Percentiles rank a stretch among this genome's conserved stretches.
These are phyloP conservation scores for Trypanosoma cruzi DNA, from an alignment of 208 protist species.

Conservation along the genomic window DNA sequence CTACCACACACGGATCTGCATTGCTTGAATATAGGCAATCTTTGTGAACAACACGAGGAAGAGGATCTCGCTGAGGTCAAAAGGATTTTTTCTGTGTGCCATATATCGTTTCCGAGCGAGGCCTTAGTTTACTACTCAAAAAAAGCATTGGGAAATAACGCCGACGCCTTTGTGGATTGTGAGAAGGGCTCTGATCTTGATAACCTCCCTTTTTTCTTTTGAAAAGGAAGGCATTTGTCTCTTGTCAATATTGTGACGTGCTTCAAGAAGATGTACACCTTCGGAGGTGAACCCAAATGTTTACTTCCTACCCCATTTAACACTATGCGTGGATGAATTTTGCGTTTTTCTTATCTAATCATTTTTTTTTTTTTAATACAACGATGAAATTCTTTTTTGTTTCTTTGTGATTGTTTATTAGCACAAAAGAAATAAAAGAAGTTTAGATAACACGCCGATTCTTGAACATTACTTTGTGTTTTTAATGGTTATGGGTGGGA, in stretches of 20 bases:
- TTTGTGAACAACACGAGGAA: slow-evolving; percentile 3
- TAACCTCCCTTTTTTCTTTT: slow-evolving; percentile 7
- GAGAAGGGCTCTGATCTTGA: neutral
- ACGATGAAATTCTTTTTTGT: neutral
- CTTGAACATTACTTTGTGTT: neutral
- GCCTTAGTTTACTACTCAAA: slow-evolving; percentile 13
- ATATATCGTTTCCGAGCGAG: slow-evolving; percentile 11
- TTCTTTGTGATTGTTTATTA: neutral
- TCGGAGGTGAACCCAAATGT: too few relatives aligned
- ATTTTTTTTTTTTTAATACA: neutral
- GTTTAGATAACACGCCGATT: neutral
- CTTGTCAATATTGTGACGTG: neutral
- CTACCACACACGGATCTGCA: neutral
- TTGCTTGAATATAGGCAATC: neutral
- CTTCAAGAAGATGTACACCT: too few relatives aligned
- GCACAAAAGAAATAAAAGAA: neutral
- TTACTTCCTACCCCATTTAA: too few relatives aligned
- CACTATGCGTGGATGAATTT: neutral
- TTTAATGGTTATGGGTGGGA: slow-evolving; percentile 2
- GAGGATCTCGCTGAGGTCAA: slow-evolving; percentile 17
- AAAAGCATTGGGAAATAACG: neutral
- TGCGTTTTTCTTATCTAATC: neutral
- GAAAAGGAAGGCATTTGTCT: neutral
- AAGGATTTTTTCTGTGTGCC: slow-evolving; percentile 1
- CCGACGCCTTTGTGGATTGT: neutral